Base-by-base conservation (phyloP, 2,329 filamentous ascomycete species). In the Claviceps fusiformis region DNA sequence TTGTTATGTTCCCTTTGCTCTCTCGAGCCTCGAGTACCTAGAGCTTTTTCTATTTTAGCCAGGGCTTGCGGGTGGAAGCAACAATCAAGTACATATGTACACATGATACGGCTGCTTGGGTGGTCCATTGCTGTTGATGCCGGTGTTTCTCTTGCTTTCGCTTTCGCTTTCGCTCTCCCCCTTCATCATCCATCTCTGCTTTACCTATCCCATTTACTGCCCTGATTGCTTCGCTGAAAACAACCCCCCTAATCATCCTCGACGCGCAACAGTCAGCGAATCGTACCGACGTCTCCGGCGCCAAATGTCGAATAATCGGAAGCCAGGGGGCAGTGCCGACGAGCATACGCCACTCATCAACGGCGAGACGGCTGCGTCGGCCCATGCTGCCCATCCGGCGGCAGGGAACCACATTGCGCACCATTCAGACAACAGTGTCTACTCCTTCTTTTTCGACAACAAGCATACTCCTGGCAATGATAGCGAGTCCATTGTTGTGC, bases 391-490 rank as follows among this genome's bases (percentile, higher is more conserved):
- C 44, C 55, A 55, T 48, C 31, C 24, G 24, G 35, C 63, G 43
- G 29, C 62, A 39, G 60, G 57, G 57, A 50, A 62, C 54, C 31
- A 59, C 60, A 33, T 57, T 58, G 45, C 56, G 60, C 49, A 59
- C 56, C 57, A 44, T 54, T 63, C 64, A 11, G 56, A 60, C 50
- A 61, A 58, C 37, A 54, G 54, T 49, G 61, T 62, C 59, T 62
- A 62, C 52, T 61, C 66, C 19, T 77, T 82, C 63, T 71, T 83
- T 59, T 71, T 80, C 61, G 72, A 79, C 59, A 64, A 67, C 50
- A 70, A 68, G 29, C 66, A 72, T 57, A 82, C 77, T 0, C 79
- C 79, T 1, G 80, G 80, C 51, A 69, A 69, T 54, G 68, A 81
- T 55, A 77, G 73, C 62, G 60, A 71, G 19, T 79, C 75, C 57